Evolutionary conservation across 345 rosid species (phyloP).

Genomic region (Raphanus raphanistrum): DNA sequence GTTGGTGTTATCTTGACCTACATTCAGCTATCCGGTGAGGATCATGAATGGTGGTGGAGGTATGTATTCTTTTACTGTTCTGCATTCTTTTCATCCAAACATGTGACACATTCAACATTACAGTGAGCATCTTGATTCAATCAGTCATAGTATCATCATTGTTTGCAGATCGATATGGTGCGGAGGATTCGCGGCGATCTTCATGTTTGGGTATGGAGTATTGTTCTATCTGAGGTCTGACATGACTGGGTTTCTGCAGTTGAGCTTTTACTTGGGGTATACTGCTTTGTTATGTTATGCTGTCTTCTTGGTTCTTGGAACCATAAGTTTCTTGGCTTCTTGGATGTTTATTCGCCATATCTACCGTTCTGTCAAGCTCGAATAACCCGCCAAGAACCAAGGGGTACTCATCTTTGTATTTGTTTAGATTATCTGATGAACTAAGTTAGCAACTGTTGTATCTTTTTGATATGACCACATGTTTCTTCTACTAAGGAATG

Average conservation of each 20-base stretch:
- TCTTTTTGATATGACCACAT: conserved; percentile 9
- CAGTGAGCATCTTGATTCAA: not conserved
- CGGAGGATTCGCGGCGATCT: conserved; percentile 66
- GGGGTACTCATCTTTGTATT: conserved; percentile 27
- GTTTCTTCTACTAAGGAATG: not conserved
- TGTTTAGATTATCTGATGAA: conserved; percentile 7
- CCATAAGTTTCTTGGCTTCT: conserved; percentile 62
- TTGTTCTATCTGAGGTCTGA: conserved; percentile 62
- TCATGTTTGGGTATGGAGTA: conserved; percentile 69
- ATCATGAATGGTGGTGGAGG: conserved; percentile 98
- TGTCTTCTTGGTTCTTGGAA: conserved; percentile 69
- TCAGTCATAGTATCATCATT: not conserved
- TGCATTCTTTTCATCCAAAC: not conserved
- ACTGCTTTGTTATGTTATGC: conserved; percentile 69
- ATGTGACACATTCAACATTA: not conserved
- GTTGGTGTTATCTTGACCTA: conserved; percentile 71
- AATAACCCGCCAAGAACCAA: conserved; percentile 18
- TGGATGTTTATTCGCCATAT: conserved; percentile 59
- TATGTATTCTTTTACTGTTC: conserved; percentile 37
- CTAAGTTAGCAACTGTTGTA: not conserved
- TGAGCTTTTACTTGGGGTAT: conserved; percentile 67
- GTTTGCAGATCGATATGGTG: conserved; percentile 62
- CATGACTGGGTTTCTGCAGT: conserved; percentile 73
- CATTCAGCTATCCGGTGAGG: conserved; percentile 78
- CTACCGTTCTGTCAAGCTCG: conserved; percentile 56